phyloP scores from a whole-genome alignment of 2,329 filamentous ascomycete species.

The Cladosporium phlei region DNA sequence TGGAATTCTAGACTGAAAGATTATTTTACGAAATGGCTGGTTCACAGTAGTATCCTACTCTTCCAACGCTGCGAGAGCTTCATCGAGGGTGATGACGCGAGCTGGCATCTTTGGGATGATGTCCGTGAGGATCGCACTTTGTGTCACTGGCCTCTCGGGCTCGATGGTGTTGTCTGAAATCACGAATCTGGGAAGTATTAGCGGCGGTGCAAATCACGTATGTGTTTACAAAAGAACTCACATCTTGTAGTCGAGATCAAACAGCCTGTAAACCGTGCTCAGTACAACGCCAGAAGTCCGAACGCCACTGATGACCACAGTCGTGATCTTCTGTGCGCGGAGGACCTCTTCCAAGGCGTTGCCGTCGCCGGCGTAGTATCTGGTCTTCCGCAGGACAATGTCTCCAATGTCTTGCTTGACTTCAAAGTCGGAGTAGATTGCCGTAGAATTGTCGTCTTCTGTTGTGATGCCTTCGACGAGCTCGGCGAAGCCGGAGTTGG shows the following conservation, averaged over 20 bases:
- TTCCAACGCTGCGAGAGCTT: conserved; percentile 28
- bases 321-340: conserved; percentile 37
- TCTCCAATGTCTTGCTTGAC: conserved; percentile 31
- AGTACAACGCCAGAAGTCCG: conserved; percentile 41
- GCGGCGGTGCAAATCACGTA: not conserved
- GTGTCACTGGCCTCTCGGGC: conserved; percentile 23
- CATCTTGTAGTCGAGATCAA: conserved; percentile 42
- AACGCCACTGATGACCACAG: conserved; percentile 40
- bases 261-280: conserved; percentile 40
- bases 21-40: no score
- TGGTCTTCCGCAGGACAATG: conserved; percentile 39
- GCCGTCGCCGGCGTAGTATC: conserved; percentile 40
- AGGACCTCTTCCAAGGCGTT: conserved; percentile 41
- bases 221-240: conserved; percentile 28
- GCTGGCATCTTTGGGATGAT: conserved; percentile 29
- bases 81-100: conserved; percentile 30
- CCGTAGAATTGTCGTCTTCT: conserved; percentile 27
- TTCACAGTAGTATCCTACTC: no score
- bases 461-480: conserved; percentile 28
- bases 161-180: conserved; percentile 32
- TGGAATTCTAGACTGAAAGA: no score
- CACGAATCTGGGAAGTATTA: conserved; percentile 20
- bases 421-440: conserved; percentile 33
- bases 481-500: conserved; percentile 33
- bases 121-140: conserved; percentile 27